Evolutionary conservation across 106 monocot species (phyloP), one percentile per base, ranked within the genome.

Genomic region (Ottelia alismoides): DNA sequence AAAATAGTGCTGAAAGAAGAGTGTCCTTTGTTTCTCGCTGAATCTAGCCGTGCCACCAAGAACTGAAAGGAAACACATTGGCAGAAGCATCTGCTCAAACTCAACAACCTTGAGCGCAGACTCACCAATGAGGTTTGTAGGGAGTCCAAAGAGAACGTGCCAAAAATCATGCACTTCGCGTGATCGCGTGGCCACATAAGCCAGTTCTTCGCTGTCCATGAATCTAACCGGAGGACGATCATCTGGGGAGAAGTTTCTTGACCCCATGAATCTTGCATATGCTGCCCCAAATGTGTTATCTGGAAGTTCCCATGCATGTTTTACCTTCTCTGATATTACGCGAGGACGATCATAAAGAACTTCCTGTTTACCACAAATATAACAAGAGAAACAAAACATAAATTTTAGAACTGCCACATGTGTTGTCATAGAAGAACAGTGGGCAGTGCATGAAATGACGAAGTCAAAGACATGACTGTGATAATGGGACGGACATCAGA

Each of bases 151-250:
- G 11, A 93, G 66, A 0, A 82, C 87, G 27, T 93, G 92, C 80
- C 92, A 93, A 31, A 87, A 93, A 48, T 93, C 92, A 29, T 93
- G 92, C 30, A 93, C 92, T 51, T 93, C 92, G 14, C 92, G 92
- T 11, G 92, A 82, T 27, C 92, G 79, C n/a, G 70, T 80, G 0
- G 92, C 87, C 17, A 87, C 77, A 55, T 77, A 93, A 2, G 87
- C 83, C 2, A 93, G 66, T 24, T 93, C 92, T 25, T 93, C 87
- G 0, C 83, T 72, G 19, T 87, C 87, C 87, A 93, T 87, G 58
- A 93, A 93, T 46, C 92, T 62, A 22, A 93, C 92, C 16, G 92
- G 77, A 19, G 92, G 92, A 31, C 92, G 79, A 32, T 93, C 87
- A 46, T 93, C 87, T 23, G 92, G 92, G 12, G 87, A 87, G 77